phyloP scores from a whole-genome alignment of 129 eudicot species.

The Chrysanthemum makinoi region DNA sequence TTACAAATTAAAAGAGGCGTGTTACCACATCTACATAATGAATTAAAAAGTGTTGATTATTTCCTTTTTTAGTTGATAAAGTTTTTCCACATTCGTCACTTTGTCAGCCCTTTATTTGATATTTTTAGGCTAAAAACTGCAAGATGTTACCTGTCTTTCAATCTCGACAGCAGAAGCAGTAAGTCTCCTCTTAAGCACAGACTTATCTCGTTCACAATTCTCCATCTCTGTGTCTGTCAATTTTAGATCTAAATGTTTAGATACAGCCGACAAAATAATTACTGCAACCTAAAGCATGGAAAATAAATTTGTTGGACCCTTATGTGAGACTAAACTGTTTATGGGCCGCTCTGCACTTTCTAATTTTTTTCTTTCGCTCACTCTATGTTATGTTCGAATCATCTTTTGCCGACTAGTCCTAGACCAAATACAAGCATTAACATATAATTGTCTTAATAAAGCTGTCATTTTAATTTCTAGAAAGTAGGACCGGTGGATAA shows the following conservation, averaged over 20 bases:
- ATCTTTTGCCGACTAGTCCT: no score
- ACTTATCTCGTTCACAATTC: constrained; percentile 72
- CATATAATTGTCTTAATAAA: no score
- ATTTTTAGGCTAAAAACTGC: constrained; percentile 5
- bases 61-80: neutral
- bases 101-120: neutral
- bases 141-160: constrained; percentile 75
- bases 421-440: no score
- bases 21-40: neutral
- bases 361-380: no score
- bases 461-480: no score
- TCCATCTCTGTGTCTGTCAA: constrained; percentile 67
- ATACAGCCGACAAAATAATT: neutral
- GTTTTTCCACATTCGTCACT: neutral
- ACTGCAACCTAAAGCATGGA: no score
- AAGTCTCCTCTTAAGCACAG: constrained; percentile 69
- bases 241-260: no score
- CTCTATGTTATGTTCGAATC: no score
- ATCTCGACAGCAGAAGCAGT: constrained; percentile 81
- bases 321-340: no score
- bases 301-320: no score
- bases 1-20: neutral
- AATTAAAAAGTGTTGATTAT: neutral
- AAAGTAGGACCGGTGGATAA: no score
- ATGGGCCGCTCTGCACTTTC: no score